Percentiles rank a stretch among this genome's conserved stretches.
phyloP scores from a whole-genome alignment of 2,329 filamentous ascomycete genomes.

The Colletotrichum viniferum region DNA sequence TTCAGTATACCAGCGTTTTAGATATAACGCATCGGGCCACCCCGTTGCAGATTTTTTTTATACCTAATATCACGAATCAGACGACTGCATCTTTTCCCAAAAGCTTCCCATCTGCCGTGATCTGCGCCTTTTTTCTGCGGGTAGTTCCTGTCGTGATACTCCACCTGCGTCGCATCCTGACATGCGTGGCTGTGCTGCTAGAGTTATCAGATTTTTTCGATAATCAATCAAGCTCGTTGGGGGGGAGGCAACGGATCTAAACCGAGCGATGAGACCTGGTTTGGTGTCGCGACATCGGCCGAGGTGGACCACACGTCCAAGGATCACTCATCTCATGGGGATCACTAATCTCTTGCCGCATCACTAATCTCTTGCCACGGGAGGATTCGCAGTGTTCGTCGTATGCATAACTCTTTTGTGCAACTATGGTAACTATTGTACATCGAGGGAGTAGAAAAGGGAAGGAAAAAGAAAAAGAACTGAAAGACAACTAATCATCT shows the following conservation, averaged over 20 bases:
- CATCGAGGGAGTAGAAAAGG: neutral
- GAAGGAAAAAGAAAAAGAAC: neutral
- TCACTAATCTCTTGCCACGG: neutral
- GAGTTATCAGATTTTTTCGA: constrained; percentile 1
- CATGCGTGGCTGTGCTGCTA: neutral
- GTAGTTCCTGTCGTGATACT: neutral
- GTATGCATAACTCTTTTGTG: neutral
- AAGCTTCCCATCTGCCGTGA: neutral
- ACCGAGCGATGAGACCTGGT: neutral
- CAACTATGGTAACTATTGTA: constrained; percentile 4
- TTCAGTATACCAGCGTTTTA: constrained; percentile 15
- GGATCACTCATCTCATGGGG: neutral
- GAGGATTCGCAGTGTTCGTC: neutral
- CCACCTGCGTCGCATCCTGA: neutral
- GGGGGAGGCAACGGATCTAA: neutral
- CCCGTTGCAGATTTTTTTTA: constrained; percentile 9
- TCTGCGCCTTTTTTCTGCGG: constrained; percentile 2
- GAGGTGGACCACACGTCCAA: neutral
- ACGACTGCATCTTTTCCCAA: neutral
- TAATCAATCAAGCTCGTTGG: neutral
- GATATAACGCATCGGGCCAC: constrained; percentile 12
- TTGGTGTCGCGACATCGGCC: neutral
- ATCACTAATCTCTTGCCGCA: neutral
- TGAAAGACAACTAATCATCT: neutral
- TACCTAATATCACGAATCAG: constrained; percentile 19